These are phyloP conservation scores for Combretum micranthum DNA, from an alignment of 345 rosid genomes.

Conservation along the genomic window DNA sequence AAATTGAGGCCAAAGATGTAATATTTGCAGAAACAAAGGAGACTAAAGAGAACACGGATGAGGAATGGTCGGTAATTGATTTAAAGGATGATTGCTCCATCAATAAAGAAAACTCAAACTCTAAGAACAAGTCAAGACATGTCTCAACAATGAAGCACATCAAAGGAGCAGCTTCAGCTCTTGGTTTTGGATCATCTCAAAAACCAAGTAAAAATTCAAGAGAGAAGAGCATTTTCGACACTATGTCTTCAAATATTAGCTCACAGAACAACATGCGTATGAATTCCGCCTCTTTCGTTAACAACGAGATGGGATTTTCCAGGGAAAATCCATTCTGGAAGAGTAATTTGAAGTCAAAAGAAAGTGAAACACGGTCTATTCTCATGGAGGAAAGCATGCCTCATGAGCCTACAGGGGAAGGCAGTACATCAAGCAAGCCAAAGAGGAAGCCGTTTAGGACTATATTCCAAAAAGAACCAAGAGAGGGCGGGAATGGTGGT, in stretches of 20 bases:
- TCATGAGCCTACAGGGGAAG: conserved; percentile 20
- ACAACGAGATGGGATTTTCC: conserved; percentile 7
- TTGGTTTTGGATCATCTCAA: conserved; percentile 36
- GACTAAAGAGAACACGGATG: conserved; percentile 34
- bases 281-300: neutral
- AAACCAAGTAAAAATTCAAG: conserved; percentile 30
- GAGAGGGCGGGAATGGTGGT: conserved; percentile 5
- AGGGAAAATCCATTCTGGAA: conserved; percentile 44
- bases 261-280: neutral
- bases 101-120: conserved; percentile 22
- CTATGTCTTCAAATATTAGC: conserved; percentile 4
- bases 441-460: conserved; percentile 47
- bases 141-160: conserved; percentile 43
- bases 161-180: conserved; percentile 57
- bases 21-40: conserved; percentile 24
- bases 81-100: conserved; percentile 41
- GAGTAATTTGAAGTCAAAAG: conserved; percentile 21
- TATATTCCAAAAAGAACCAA: conserved; percentile 35
- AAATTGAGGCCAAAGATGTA: conserved; percentile 55
- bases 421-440: conserved; percentile 20
- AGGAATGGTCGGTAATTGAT: conserved; percentile 68
- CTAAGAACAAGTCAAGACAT: conserved; percentile 32
- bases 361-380: conserved; percentile 39
- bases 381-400: conserved; percentile 42
- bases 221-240: conserved; percentile 45